Percentiles rank a stretch among this genome's conserved stretches.
phyloP scores from a whole-genome alignment of 2,329 filamentous ascomycete genomes.

The Didymella keratinophila region DNA sequence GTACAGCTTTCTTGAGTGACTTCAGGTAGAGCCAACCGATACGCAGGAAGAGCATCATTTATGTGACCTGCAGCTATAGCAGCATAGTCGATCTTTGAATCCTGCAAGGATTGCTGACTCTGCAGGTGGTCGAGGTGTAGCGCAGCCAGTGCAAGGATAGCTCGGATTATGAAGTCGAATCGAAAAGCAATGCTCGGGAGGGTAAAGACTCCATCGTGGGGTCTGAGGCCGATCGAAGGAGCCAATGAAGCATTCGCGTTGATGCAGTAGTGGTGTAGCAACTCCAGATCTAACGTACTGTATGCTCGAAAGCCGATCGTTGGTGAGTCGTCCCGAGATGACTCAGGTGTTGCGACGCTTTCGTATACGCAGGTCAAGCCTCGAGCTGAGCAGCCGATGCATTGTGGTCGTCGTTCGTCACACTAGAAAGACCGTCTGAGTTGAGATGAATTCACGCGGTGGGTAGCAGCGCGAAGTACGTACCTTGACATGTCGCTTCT shows the following conservation, averaged over 20 bases:
- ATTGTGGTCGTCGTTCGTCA: slow-evolving; percentile 3
- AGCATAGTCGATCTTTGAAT: neutral
- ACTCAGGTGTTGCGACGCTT: neutral
- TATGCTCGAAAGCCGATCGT: neutral
- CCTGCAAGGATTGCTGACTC: neutral
- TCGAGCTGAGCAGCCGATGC: neutral
- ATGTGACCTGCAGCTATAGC: neutral
- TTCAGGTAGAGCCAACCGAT: neutral
- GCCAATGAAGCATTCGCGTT: neutral
- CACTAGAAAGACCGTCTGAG: neutral
- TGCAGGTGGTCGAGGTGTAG: slow-evolving; percentile 1
- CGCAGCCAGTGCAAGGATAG: slow-evolving; percentile 1
- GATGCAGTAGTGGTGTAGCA: slow-evolving; percentile 8
- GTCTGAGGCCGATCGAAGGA: neutral
- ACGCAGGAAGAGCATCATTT: neutral
- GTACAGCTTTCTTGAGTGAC: slow-evolving; percentile 1
- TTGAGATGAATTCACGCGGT: neutral
- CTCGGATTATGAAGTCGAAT: neutral
- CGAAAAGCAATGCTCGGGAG: slow-evolving; percentile 2
- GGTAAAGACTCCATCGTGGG: neutral
- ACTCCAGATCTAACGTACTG: slow-evolving; percentile 2
- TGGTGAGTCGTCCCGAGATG: neutral
- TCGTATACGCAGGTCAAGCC: slow-evolving; percentile 1
- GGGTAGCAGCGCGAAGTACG: neutral
- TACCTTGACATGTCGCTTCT: slow-evolving; percentile 3